phyloP scores from a whole-genome alignment of 2,329 filamentous ascomycete species.

The Xylaria sp. region DNA sequence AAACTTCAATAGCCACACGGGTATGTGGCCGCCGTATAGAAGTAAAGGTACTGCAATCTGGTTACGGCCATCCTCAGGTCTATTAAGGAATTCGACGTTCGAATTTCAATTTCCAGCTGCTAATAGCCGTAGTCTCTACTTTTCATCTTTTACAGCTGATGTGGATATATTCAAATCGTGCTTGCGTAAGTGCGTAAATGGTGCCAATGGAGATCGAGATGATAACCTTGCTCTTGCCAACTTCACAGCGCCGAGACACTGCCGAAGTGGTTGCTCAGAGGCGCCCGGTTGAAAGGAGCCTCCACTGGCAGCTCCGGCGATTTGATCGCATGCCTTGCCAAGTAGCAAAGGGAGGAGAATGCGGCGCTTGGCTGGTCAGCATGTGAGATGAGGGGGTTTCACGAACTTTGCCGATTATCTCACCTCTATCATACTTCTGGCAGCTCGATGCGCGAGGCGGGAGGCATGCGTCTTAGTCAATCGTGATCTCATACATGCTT shows the following conservation, averaged over 20 bases:
- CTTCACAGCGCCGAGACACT: slow-evolving; percentile 20
- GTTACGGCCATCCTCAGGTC: not conserved
- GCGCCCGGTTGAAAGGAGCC: not conserved
- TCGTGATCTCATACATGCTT: not conserved
- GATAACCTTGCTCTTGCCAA: not conserved
- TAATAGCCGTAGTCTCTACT: not conserved
- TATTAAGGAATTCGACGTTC: not conserved
- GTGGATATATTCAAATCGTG: not conserved
- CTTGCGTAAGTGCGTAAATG: not conserved
- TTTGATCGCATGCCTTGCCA: slow-evolving; percentile 6
- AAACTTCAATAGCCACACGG: no score
- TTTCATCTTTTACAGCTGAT: not conserved
- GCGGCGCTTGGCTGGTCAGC: slow-evolving; percentile 5
- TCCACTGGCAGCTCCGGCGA: not conserved
- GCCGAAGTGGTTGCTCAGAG: slow-evolving; percentile 28
- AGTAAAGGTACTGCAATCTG: not conserved
- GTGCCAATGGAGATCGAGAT: not conserved
- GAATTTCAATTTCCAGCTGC: not conserved
- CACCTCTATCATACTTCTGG: not conserved
- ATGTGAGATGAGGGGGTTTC: not conserved
- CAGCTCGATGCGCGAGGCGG: not conserved
- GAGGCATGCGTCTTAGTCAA: not conserved
- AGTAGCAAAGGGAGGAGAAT: not conserved
- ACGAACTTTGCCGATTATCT: not conserved
- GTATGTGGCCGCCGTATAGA: not conserved